Evolutionary conservation across 1,284 basidiomycete genomes (phyloP), one percentile per base, ranked within the genome.

Genomic region (Cryptococcus sp.): DNA sequence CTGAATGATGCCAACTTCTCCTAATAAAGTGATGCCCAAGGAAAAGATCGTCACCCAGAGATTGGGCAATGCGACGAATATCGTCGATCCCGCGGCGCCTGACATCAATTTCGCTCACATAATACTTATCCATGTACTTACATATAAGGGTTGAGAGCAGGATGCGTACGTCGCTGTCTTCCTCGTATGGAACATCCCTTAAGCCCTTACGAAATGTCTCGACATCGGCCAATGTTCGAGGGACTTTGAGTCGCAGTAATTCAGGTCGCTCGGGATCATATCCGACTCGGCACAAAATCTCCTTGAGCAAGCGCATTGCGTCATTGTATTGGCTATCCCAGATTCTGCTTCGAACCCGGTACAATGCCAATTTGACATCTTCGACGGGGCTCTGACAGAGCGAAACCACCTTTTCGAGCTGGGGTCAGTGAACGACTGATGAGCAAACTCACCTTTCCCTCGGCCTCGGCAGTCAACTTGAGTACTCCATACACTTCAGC

Each of bases 91-190:
- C 7, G 36, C 14, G 18, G 36, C 36, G 14, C 36, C 36, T 39
- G 28, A 39, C 36, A 43, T 32, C 18, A 21, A 21, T 11, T 24
- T 14, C 19, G 28, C 31, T 34, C 14, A 24, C 23, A 13, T 5
- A 7, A 34, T 7, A 9, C n/a, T 19, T 47, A 10, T 40, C 22
- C n/a, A 24, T 14, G 21, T 4, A 52, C 57, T 53, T 31, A 52
- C 58, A 52, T 10, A 69, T 52, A 14, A 69, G 23, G 4, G 56
- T 50, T 50, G 59, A 59, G 25, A 63, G 57, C n/a, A 62, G 53
- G 10, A 56, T 52, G 9, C 43, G 48, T 2, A 52, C 45, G 23
- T 59, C 54, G 14, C 58, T 49, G 16, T 56, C 51, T 18, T 59
- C 1, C 4, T 39, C 36, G 28, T 34, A 16, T 39, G 40, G 4